Evolutionary conservation across 2,329 filamentous ascomycete genomes (phyloP).

Genomic region (Leptographium wingfieldii): DNA sequence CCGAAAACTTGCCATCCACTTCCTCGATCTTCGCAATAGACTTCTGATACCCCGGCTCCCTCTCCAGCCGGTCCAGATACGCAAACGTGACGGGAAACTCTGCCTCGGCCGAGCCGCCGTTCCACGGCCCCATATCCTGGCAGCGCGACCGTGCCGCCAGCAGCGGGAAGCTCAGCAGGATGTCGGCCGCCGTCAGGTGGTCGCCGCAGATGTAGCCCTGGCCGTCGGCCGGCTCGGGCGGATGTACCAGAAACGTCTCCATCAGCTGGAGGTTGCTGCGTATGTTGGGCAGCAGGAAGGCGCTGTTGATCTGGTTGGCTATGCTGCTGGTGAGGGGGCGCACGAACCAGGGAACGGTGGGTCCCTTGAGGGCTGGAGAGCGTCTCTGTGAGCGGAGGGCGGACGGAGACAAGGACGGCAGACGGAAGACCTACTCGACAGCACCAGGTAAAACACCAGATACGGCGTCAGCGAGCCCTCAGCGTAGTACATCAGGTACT

Average conservation of each 20-base stretch:
- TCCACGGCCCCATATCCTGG: slow-evolving; percentile 27
- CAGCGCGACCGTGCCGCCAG: slow-evolving; percentile 29
- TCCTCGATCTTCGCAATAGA: slow-evolving; percentile 36
- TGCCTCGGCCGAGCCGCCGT: slow-evolving; percentile 14
- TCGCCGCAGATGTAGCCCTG: slow-evolving; percentile 36
- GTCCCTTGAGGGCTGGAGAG: not conserved
- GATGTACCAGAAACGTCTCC: slow-evolving; percentile 34
- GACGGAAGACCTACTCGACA: slow-evolving; percentile 27
- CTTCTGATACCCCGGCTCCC: slow-evolving; percentile 33
- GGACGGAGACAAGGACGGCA: not conserved
- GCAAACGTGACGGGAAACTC: slow-evolving; percentile 31
- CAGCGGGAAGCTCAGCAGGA: slow-evolving; percentile 40
- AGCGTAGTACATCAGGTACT: slow-evolving; percentile 68
- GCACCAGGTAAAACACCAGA: slow-evolving; percentile 51
- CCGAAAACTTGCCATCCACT: slow-evolving; percentile 28
- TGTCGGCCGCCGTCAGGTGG: slow-evolving; percentile 31
- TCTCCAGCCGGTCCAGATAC: slow-evolving; percentile 33
- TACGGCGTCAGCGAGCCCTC: slow-evolving; percentile 75
- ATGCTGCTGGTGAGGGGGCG: slow-evolving; percentile 27
- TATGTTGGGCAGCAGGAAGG: slow-evolving; percentile 34
- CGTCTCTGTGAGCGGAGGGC: not conserved
- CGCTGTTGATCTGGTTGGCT: slow-evolving; percentile 27
- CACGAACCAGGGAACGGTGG: not conserved
- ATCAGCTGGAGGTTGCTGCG: slow-evolving; percentile 35
- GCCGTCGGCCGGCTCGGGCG: slow-evolving; percentile 23